Evolutionary conservation across 192 early-diverging fungal species (phyloP), one percentile per base, ranked within the genome.

Genomic region (Linnemannia schmuckeri): DNA sequence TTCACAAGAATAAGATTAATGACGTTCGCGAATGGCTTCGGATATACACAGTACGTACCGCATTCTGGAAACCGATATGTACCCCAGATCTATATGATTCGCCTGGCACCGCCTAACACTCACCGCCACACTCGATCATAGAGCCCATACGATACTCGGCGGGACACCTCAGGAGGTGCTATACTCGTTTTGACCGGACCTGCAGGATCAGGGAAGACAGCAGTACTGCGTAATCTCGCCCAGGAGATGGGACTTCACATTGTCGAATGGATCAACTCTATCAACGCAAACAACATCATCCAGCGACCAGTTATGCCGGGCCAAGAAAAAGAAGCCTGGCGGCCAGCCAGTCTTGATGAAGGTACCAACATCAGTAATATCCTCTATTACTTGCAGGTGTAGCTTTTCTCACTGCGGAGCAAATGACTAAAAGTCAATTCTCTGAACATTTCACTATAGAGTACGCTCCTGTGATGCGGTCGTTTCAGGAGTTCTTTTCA

Each of bases 201-300:
- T 76, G 88, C 94, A n/a, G 94, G 94, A 49, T 82, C 92, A 61
- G 91, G 94, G 71, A 94, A 94, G 78, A 93, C 94, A 22, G 89
- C 93, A 22, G 91, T 92, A 13, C 76, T 94, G 54, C 85, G 88
- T 0, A 89, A 93, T 74, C 66, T 95, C 38, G 92, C 93, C 3
- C 69, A 85, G 3, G 89, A 93, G 40, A 83, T 95, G 73, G 78
- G 70, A 8, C 76, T 94, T 37, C 82, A 90, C 4, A 81, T 94
- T 40, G 87, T 93, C 47, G 94, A 95, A 75, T 95, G 94, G 94
- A 88, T 90, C 77, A 95, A 94, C 68, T 89, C 93, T 7, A 79
- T 90, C 1, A 79, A 91, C 52, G 76, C 79, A 41, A 89, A 80
- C 85, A 85, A 61, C 54, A 38, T 85, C 27, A 80, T 85, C 22